Evolutionary conservation across 2,329 filamentous ascomycete species (phyloP).

Genomic region (Colletotrichum paranaense): DNA sequence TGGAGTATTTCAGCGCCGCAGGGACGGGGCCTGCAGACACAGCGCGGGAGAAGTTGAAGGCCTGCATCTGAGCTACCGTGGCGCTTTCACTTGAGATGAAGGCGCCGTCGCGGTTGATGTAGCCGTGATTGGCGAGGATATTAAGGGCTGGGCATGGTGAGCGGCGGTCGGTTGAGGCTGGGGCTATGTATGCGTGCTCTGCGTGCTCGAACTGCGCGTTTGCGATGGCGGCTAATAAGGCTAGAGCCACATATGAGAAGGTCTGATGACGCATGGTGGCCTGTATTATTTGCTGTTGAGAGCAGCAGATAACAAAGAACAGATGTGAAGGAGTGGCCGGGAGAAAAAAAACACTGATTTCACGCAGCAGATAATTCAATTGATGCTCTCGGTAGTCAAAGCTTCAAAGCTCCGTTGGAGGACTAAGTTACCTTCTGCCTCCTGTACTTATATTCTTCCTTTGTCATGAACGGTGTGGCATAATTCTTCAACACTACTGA

Average conservation of each 20-base stretch:
- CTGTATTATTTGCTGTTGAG: not conserved
- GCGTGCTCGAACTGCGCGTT: not conserved
- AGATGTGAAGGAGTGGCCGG: too few species aligned
- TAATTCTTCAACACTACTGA: too few species aligned
- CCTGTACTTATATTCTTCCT: too few species aligned
- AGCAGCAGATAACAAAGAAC: not conserved
- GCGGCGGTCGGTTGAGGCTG: slow-evolving; percentile 1
- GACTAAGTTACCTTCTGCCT: too few species aligned
- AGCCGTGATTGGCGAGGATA: slow-evolving; percentile 18
- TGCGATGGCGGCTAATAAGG: not conserved
- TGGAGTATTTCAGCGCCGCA: slow-evolving; percentile 1
- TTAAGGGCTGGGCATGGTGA: slow-evolving; percentile 14
- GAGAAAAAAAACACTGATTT: too few species aligned
- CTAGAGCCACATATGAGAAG: not conserved
- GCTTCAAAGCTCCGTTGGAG: too few species aligned
- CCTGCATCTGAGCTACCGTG: slow-evolving; percentile 7
- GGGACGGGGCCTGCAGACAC: slow-evolving; percentile 8
- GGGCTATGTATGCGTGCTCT: not conserved
- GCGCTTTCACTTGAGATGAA: slow-evolving; percentile 20
- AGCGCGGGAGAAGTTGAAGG: slow-evolving; percentile 11
- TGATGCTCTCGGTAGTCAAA: too few species aligned
- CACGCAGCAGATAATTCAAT: too few species aligned
- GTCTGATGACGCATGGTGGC: not conserved
- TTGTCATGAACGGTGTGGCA: too few species aligned
- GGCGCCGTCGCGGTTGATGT: slow-evolving; percentile 13